Percentiles rank a stretch among this genome's conserved stretches.
Conservation (phyloP, 2,329 filamentous ascomycete species). For the Cercospora citrullina region DNA sequence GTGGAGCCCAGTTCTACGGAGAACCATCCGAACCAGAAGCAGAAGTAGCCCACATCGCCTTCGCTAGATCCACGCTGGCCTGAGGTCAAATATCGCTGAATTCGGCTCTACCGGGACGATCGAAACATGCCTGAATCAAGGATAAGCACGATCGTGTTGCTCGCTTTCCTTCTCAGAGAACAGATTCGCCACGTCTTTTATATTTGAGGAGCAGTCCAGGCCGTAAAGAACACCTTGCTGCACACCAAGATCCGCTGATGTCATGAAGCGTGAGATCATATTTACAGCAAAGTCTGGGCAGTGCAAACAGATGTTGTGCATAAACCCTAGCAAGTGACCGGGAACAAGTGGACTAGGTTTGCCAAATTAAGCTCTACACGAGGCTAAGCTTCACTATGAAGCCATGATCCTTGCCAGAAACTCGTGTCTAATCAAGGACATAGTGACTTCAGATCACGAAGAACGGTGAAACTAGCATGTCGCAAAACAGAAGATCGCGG, state of each 20-base stretch:
- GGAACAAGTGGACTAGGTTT: background rate
- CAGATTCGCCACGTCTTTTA: background rate
- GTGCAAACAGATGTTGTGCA: background rate
- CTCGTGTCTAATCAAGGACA: constrained; percentile 1
- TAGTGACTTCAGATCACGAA: background rate
- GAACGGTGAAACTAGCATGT: background rate
- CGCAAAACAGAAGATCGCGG: background rate
- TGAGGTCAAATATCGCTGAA: background rate
- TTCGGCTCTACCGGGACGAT: background rate
- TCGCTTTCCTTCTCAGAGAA: background rate
- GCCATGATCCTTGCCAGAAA: background rate
- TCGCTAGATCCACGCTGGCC: background rate
- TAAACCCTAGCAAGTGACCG: background rate
- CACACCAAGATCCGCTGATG: background rate
- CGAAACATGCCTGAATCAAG: background rate
- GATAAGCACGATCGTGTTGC: background rate
- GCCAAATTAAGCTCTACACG: background rate
- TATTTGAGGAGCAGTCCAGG: background rate
- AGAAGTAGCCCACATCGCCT: background rate
- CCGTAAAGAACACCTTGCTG: background rate
- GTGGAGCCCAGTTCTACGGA: background rate
- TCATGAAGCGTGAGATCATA: background rate
- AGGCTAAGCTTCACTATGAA: background rate
- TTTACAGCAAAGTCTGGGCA: background rate
- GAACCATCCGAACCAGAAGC: background rate